Base-by-base conservation (phyloP, 164 flowering plant genomes). In the Aristolochia contorta region DNA sequence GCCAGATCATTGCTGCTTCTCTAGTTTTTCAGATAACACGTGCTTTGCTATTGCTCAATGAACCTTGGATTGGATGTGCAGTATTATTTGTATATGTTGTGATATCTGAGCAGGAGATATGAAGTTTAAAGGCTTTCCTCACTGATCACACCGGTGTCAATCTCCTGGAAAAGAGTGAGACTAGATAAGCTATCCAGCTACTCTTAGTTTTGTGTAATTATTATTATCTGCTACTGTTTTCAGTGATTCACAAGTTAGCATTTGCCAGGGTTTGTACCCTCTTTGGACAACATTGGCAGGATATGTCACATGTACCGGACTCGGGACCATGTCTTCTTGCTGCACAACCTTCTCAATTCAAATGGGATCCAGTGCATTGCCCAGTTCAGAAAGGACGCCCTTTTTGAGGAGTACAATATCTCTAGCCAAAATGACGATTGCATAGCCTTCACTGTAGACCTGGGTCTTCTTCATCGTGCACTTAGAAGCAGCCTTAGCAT, bases 71-170 rank as follows among this genome's bases (percentile, higher is more conserved):
- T 37, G 43, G 43, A 37, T 37, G 43, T 37, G 43, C 43, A 37
- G 43, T 4, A 37, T 8, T 37, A 10, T 37, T 37, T 37, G 7
- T 6, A 37, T 7, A 3, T 37, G 3, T 10, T 7, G 43, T 7
- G 43, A 10, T 10, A 37, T n/a, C 4, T 16, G 56, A 10, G 30
- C 20, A 15, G 49, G 54, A 57, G 69, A 63, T 61, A 89, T 92
- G 99, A 91, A 93, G 63, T 90, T 93, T 80, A n/a, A 93, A 88
- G 73, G 97, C 97, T 47, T 80, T 82, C 66, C 82, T 90, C 10
- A 86, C 95, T 0, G 95, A 90, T n/a, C n/a, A n/a, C 54, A 76
- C 79, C 64, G 97, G 97, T 15, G 82, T 86, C 18, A 75, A 50
- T 64, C 91, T 90, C 24, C 67, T 93, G 41, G 96, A 93, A 54